phyloP scores from a whole-genome alignment of 108 stramenopile genomes.

The Pseudonitzschia multiseries region DNA sequence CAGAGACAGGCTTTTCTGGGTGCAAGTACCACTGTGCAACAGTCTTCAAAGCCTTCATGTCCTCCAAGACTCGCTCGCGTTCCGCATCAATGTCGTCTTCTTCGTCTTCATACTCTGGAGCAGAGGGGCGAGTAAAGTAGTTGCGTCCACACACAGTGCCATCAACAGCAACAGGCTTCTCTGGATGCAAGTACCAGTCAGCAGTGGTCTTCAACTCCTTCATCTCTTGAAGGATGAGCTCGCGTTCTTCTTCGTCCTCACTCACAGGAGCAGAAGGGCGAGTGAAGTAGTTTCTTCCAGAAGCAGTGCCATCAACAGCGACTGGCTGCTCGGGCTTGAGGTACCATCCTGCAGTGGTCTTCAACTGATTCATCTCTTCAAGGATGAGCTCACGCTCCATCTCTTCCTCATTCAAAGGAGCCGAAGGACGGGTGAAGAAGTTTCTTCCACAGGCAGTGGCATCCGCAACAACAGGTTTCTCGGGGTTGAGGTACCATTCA shows the following conservation, averaged over 20 bases:
- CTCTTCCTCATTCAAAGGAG: conserved; percentile 27
- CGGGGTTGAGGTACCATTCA: conserved; percentile 31
- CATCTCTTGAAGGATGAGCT: conserved; percentile 48
- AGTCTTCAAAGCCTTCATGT: conserved; percentile 26
- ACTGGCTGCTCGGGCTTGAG: conserved; percentile 41
- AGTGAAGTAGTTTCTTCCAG: conserved; percentile 59
- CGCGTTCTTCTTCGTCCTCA: conserved; percentile 40
- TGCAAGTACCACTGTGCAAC: conserved; percentile 29
- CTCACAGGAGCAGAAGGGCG: conserved; percentile 42
- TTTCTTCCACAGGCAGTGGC: conserved; percentile 49
- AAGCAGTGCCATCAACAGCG: conserved; percentile 31
- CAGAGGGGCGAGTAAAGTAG: conserved; percentile 38
- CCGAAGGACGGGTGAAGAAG: conserved; percentile 61
- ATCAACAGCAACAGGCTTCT: conserved; percentile 42
- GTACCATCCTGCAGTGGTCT: conserved; percentile 40
- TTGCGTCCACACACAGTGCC: conserved; percentile 31
- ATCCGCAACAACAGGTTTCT: conserved; percentile 35
- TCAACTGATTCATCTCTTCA: conserved; percentile 39
- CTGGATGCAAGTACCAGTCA: conserved; percentile 61
- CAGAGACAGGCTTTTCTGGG: conserved; percentile 35
- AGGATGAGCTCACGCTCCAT: conserved; percentile 51
- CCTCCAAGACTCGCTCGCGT: conserved; percentile 23
- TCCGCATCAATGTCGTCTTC: conserved; percentile 10
- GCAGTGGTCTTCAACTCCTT: conserved; percentile 55
- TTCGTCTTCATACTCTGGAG: conserved; percentile 10